Evolutionary conservation across 305 asterid species (phyloP).

Genomic region (Euphrasia arctica): DNA sequence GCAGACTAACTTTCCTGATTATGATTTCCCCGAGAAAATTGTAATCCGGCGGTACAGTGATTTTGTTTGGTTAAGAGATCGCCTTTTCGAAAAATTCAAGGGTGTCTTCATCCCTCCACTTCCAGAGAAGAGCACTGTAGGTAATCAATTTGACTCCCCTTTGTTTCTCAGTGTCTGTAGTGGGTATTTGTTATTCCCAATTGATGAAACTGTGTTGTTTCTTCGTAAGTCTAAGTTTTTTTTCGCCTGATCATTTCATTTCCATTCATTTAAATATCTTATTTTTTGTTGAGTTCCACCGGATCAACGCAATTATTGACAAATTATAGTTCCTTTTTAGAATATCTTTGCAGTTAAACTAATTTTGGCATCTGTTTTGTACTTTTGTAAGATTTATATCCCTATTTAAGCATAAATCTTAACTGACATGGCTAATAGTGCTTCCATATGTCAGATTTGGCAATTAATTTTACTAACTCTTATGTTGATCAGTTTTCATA

Average conservation of each 20-base stretch:
- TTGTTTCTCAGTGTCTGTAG: constrained; percentile 18
- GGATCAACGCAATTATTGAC: constrained; percentile 15
- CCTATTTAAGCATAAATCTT: constrained; percentile 9
- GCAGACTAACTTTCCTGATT: constrained; percentile 90
- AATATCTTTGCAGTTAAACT: constrained; percentile 12
- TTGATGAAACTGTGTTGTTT: constrained; percentile 17
- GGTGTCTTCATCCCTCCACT: constrained; percentile 98
- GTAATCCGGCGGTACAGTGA: constrained; percentile 93
- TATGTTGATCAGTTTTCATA: constrained; percentile 8
- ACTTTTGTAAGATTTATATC: constrained; percentile 17
- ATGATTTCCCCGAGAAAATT: constrained; percentile 87
- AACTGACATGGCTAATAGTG: constrained; percentile 1
- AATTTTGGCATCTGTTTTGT: constrained; percentile 16
- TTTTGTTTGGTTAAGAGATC: constrained; percentile 93
- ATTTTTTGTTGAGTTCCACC: background rate
- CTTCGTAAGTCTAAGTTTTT: background rate
- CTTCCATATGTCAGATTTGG: constrained; percentile 17
- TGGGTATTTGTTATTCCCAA: constrained; percentile 17
- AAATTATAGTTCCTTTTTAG: background rate
- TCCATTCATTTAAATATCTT: constrained; percentile 11
- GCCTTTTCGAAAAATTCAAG: constrained; percentile 88
- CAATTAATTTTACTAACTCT: constrained; percentile 8
- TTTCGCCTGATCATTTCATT: constrained; percentile 1
- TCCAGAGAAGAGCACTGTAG: constrained; percentile 99
- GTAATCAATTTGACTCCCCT: constrained; percentile 39